These are phyloP conservation scores for Malassezia equina DNA, from an alignment of 1,284 basidiomycete species.

Conservation along the genomic window DNA sequence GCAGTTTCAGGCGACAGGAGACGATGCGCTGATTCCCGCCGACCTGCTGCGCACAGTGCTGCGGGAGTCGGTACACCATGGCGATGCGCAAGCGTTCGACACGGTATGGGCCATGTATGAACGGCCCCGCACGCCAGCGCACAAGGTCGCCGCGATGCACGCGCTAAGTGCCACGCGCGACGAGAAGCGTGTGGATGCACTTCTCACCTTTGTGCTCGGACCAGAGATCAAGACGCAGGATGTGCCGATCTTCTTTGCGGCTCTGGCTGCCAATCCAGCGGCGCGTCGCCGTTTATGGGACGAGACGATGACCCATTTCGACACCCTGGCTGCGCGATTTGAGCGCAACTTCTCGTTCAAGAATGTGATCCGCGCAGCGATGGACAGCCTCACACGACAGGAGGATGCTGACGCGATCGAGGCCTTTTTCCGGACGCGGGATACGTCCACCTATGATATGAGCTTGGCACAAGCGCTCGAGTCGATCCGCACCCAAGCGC, in stretches of 20 bases:
- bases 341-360: slow-evolving; percentile 39
- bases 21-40: slow-evolving; percentile 66
- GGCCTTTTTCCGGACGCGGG: slow-evolving; percentile 52
- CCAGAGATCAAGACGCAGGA: slow-evolving; percentile 42
- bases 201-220: slow-evolving; percentile 32
- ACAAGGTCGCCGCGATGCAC: slow-evolving; percentile 48
- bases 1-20: slow-evolving; percentile 61
- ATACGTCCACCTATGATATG: slow-evolving; percentile 51
- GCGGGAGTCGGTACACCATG: slow-evolving; percentile 57
- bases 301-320: slow-evolving; percentile 43
- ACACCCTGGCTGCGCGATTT: slow-evolving; percentile 57
- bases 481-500: slow-evolving; percentile 55
- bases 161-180: slow-evolving; percentile 44
- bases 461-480: slow-evolving; percentile 61
- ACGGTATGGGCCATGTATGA: slow-evolving; percentile 57
- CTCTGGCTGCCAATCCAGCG: slow-evolving; percentile 37
- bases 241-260: slow-evolving; percentile 44
- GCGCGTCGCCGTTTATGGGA: slow-evolving; percentile 46
- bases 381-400: slow-evolving; percentile 59
- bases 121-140: slow-evolving; percentile 53
- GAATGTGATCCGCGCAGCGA: slow-evolving; percentile 52
- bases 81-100: slow-evolving; percentile 64
- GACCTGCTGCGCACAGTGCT: slow-evolving; percentile 41
- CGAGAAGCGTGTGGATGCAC: slow-evolving; percentile 33
- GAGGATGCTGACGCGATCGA: slow-evolving; percentile 61